phyloP scores from a whole-genome alignment of 1,139 yeast genomes.

The Protomyces inouyei region DNA sequence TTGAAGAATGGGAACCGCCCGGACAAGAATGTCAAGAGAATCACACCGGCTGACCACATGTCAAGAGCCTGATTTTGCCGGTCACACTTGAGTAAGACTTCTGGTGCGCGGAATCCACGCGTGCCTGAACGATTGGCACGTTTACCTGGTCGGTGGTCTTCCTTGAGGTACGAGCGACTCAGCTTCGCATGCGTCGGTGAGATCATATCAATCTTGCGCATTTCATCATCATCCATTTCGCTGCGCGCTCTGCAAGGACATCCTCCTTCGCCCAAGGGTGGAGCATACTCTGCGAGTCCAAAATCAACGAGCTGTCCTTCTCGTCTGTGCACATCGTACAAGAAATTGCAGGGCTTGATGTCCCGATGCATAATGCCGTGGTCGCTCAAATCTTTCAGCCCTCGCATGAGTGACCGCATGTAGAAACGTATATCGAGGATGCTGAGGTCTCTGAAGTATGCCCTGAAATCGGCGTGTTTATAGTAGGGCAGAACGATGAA shows the following conservation, averaged over 20 bases:
- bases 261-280: too few relatives aligned
- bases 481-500: slow-evolving; percentile 88
- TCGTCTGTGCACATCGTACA: slow-evolving; percentile 69
- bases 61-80: slow-evolving; percentile 75
- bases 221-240: slow-evolving; percentile 19
- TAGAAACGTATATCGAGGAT: slow-evolving; percentile 74
- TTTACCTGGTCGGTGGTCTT: slow-evolving; percentile 76
- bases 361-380: slow-evolving; percentile 81
- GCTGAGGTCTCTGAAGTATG: slow-evolving; percentile 71
- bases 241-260: slow-evolving; percentile 30
- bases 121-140: slow-evolving; percentile 98
- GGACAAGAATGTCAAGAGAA: slow-evolving; percentile 64
- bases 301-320: slow-evolving; percentile 86
- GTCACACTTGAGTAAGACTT: slow-evolving; percentile 80
- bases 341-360: slow-evolving; percentile 73
- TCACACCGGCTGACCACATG: slow-evolving; percentile 90
- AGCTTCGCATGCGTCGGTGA: slow-evolving; percentile 32
- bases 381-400: slow-evolving; percentile 68
- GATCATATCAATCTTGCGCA: slow-evolving; percentile 1
- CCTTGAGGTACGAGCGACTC: slow-evolving; percentile 68
- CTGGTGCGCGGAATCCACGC: slow-evolving; percentile 93
- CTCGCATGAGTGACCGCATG: slow-evolving; percentile 71
- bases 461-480: slow-evolving; percentile 81
- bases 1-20: slow-evolving; percentile 81
- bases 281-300: slow-evolving; percentile 67